Base-by-base conservation (phyloP, 176 grass and related monocot species). In the Lolium rigidum region DNA sequence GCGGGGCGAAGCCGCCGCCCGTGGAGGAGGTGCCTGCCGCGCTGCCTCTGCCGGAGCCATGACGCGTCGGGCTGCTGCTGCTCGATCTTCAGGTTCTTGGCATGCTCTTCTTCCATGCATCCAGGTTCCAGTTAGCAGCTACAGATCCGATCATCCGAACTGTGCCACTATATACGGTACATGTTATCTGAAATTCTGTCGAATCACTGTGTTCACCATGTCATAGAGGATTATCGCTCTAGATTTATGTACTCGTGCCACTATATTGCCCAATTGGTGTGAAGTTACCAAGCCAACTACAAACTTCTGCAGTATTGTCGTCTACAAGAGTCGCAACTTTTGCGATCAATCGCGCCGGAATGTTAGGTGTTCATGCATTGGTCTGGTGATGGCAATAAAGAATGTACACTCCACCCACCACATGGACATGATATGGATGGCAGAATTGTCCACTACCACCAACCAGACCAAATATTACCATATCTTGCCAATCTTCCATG, bases 31-130 rank as follows among this genome's bases (percentile, higher is more conserved):
- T 80, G 77, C 75, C 79, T 9, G 68, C 70, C 20, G 67, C 69
- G 6, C 38, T 91, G 74, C 80, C 93, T 11, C 50, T 71, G 35
- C 91, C 86, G 31, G 90, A 95, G 82, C 88, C 90, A 44, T 95
- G 86, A 98, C 68, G 64, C 75, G 3, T 89, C 67, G 6, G 26
- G 25, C 56, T 10, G 65, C 47, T 10, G 65, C 47, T 56, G 17
- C 6, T 15, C 49, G 12, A 2, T 55, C 31, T 35, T 35, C 72
- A 51, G 74, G 86, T 90, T 85, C 85, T 39, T 77, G 21, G 49
- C n/a, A 15, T 12, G 22, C 24, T 28, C 9, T 56, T 64, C 6
- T 58, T 10, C 1, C 1, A 10, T 37, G 10, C 62, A 9, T 58
- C 10, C 8, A 18, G 39, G n/a, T n/a, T 82, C 35, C 21, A 20